Evolutionary conservation across 2,329 filamentous ascomycete genomes (phyloP).

Genomic region (Xylaria sp.): DNA sequence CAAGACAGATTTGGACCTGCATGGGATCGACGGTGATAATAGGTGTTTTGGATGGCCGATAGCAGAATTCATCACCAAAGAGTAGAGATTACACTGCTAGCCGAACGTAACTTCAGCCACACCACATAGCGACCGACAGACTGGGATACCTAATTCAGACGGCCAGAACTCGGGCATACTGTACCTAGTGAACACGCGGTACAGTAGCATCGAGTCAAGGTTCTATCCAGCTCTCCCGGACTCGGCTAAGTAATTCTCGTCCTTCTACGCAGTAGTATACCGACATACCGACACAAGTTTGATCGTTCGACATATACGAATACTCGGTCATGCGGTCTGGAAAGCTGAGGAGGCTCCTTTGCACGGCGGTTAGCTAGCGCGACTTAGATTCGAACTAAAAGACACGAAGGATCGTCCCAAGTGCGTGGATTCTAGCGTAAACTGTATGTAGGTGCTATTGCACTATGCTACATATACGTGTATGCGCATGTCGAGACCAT

Average conservation of each 20-base stretch:
- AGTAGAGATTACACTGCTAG: not conserved
- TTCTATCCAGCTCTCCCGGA: not conserved
- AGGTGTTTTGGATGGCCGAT: slow-evolving; percentile 7
- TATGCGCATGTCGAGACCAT: not conserved
- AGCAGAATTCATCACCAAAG: not conserved
- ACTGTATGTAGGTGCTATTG: not conserved
- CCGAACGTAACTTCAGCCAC: slow-evolving; percentile 8
- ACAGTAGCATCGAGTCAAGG: not conserved
- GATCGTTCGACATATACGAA: too few relatives aligned
- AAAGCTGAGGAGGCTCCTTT: not conserved
- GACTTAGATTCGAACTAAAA: slow-evolving; percentile 1
- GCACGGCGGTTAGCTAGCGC: slow-evolving; percentile 5
- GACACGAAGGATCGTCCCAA: slow-evolving; percentile 8
- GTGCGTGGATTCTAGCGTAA: not conserved
- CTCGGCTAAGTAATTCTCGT: not conserved
- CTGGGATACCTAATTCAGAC: not conserved
- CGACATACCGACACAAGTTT: too few relatives aligned
- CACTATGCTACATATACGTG: not conserved
- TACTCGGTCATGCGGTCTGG: not conserved
- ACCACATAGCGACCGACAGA: not conserved
- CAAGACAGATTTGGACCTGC: slow-evolving; percentile 21
- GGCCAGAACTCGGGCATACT: not conserved
- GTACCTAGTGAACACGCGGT: not conserved
- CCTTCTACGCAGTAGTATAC: too few relatives aligned
- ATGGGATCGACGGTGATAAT: slow-evolving; percentile 13